Evolutionary conservation across 768 basidiomycete species (phyloP), one percentile per base, ranked within the genome.

Genomic region (Termitomyces sp.): DNA sequence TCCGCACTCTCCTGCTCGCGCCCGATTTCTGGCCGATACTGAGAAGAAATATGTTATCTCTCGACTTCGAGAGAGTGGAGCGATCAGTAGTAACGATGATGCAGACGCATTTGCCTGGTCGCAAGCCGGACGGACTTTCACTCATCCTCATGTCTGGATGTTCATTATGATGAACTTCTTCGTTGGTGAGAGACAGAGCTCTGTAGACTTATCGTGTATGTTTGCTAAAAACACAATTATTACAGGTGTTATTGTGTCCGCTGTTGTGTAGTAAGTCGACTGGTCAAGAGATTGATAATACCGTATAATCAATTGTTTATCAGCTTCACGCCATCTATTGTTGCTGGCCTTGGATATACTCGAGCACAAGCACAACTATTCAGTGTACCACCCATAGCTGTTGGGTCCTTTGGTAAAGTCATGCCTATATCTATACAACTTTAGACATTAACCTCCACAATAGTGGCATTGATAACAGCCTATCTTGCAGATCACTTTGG

Each of bases 271-370:
- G n/a, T n/a, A n/a, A n/a, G n/a, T n/a, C n/a, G n/a, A n/a, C n/a
- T n/a, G n/a, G n/a, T n/a, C n/a, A n/a, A n/a, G n/a, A n/a, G n/a
- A n/a, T n/a, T n/a, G n/a, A n/a, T n/a, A n/a, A n/a, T n/a, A n/a
- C n/a, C n/a, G n/a, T n/a, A n/a, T n/a, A n/a, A n/a, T n/a, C n/a
- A n/a, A n/a, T n/a, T n/a, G n/a, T n/a, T n/a, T n/a, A n/a, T n/a
- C n/a, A 76, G 84, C 51, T 86, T 87, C 67, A 71, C 77, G 3
- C 85, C 84, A 0, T 81, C 81, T 2, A 83, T 87, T 65, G 76
- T 86, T 5, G 63, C 73, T 1, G 69, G 69, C 18, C 72, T 82
- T 10, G 81, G 80, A 11, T 80, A 76, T 60, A 68, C 68, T 7
- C 71, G 73, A 1, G 70, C 75, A 23, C 59, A 65, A 25, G 77